These are phyloP conservation scores for Zelopaecilomyces penicillatus DNA, from an alignment of 2,329 filamentous ascomycete genomes.

Conservation along the genomic window DNA sequence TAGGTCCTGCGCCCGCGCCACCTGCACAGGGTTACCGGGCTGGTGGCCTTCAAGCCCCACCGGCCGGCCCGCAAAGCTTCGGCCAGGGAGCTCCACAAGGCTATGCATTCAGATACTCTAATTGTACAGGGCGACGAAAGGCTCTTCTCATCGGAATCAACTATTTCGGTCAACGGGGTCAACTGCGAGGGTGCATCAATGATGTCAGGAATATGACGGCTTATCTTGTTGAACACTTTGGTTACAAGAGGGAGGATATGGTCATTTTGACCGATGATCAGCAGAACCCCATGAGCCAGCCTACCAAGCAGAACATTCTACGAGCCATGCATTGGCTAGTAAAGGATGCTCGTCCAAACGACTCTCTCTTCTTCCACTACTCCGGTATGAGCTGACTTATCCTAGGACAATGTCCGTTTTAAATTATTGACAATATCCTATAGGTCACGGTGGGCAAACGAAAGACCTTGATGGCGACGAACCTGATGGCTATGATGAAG, in stretches of 20 bases:
- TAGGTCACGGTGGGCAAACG: slow-evolving; percentile 73
- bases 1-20: slow-evolving; percentile 10
- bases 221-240: slow-evolving; percentile 81
- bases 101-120: slow-evolving; percentile 86
- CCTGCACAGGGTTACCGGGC: slow-evolving; percentile 17
- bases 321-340: slow-evolving; percentile 97
- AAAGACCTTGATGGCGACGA: slow-evolving; percentile 73
- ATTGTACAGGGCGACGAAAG: slow-evolving; percentile 81
- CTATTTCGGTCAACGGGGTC: slow-evolving; percentile 87
- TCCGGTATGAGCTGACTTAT: slow-evolving; percentile 53
- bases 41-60: slow-evolving; percentile 38
- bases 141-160: slow-evolving; percentile 91
- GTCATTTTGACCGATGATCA: slow-evolving; percentile 94
- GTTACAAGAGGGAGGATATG: slow-evolving; percentile 94
- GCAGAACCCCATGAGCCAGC: slow-evolving; percentile 94
- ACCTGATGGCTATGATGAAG: slow-evolving; percentile 74
- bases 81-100: slow-evolving; percentile 70
- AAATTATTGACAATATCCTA: not conserved
- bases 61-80: slow-evolving; percentile 60
- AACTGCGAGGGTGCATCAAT: slow-evolving; percentile 90
- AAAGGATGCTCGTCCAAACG: slow-evolving; percentile 84
- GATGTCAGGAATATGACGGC: slow-evolving; percentile 95
- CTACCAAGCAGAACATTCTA: slow-evolving; percentile 89
- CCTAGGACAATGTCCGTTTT: not conserved
- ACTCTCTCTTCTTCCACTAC: slow-evolving; percentile 96